Percentiles rank a stretch among this genome's conserved stretches.
phyloP scores from a whole-genome alignment of 345 rosid species.

The Conringia planisiliqua region DNA sequence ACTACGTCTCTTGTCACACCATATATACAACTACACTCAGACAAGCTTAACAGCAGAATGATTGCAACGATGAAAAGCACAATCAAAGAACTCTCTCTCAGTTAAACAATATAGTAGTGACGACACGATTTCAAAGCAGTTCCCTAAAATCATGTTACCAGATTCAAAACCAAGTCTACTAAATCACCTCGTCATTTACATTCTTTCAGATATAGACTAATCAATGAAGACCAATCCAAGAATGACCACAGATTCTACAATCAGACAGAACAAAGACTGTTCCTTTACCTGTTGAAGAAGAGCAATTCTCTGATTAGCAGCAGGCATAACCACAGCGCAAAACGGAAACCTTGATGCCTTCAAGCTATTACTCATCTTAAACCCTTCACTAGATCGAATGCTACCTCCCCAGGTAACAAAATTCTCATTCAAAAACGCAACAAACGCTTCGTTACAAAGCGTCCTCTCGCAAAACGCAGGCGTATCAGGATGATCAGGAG shows the following conservation, averaged over 20 bases:
- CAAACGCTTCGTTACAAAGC: slow-evolving; percentile 58
- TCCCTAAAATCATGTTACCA: not conserved
- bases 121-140: not conserved
- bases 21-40: not conserved
- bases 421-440: slow-evolving; percentile 82
- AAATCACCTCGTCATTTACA: not conserved
- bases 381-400: slow-evolving; percentile 92
- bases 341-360: slow-evolving; percentile 94
- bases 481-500: slow-evolving; percentile 94
- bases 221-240: not conserved
- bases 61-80: not conserved
- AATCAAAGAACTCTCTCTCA: not conserved
- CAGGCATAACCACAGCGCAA: slow-evolving; percentile 97
- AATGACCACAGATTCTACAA: not conserved
- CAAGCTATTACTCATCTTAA: slow-evolving; percentile 98
- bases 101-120: not conserved
- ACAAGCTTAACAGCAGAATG: not conserved
- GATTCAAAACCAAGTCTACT: not conserved
- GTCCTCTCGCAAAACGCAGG: slow-evolving; percentile 71
- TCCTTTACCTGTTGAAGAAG: slow-evolving; percentile 81
- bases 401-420: slow-evolving; percentile 96
- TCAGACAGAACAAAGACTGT: not conserved
- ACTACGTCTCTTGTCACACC: not conserved
- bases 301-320: slow-evolving; percentile 90
- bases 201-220: not conserved